phyloP scores from a whole-genome alignment of 2,329 filamentous ascomycete genomes.

The Lachnellula arida region DNA sequence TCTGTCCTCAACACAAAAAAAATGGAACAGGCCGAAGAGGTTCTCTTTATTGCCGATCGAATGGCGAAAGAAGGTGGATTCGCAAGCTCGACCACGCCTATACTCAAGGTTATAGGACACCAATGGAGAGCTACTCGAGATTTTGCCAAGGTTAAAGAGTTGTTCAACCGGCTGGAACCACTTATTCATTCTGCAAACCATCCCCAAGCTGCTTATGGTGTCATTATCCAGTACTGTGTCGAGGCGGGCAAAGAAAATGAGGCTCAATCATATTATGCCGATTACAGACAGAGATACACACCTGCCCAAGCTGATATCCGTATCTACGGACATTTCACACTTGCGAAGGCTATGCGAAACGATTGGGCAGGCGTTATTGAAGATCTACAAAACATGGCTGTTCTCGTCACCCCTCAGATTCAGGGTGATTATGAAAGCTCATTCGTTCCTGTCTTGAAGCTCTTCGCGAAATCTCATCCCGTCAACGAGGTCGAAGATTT shows the following conservation, averaged over 20 bases:
- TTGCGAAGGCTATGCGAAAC: slow-evolving; percentile 26
- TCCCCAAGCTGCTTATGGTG: slow-evolving; percentile 25
- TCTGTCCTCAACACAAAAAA: slow-evolving; percentile 16
- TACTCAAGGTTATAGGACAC: slow-evolving; percentile 24
- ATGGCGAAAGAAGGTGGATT: slow-evolving; percentile 21
- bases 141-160: slow-evolving; percentile 17
- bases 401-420: slow-evolving; percentile 3
- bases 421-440: slow-evolving; percentile 14
- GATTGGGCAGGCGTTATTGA: slow-evolving; percentile 29
- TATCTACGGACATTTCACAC: slow-evolving; percentile 30
- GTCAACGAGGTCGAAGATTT: slow-evolving; percentile 28
- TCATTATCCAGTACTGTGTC: slow-evolving; percentile 30
- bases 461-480: slow-evolving; percentile 25
- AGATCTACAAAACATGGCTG: slow-evolving; percentile 24
- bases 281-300: slow-evolving; percentile 8
- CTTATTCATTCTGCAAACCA: slow-evolving; percentile 9
- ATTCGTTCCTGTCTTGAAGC: slow-evolving; percentile 29
- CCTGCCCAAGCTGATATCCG: slow-evolving; percentile 13
- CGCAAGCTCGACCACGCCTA: slow-evolving; percentile 19
- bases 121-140: slow-evolving; percentile 26
- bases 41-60: slow-evolving; percentile 16
- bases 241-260: slow-evolving; percentile 23
- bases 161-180: slow-evolving; percentile 25
- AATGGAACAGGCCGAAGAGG: slow-evolving; percentile 20
- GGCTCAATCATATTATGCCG: slow-evolving; percentile 21